These are phyloP conservation scores for Chalaropsis ovoidea DNA, from an alignment of 2,329 filamentous ascomycete species.

Conservation along the genomic window DNA sequence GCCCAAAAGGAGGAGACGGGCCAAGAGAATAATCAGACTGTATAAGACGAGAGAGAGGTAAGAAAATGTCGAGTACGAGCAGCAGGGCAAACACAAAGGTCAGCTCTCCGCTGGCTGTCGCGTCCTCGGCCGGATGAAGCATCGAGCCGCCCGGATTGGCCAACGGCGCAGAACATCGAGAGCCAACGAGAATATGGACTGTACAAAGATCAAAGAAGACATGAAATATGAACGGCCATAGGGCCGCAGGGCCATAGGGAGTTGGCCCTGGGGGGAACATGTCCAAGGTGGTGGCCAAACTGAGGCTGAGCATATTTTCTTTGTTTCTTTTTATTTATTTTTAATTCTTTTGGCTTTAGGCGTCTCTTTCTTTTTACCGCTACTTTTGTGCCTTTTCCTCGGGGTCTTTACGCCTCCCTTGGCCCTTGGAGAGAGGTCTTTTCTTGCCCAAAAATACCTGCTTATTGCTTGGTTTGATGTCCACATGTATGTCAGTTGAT, in stretches of 20 bases:
- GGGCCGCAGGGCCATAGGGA: not conserved
- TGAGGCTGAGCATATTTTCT: conserved; percentile 4
- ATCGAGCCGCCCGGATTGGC: too few relatives aligned
- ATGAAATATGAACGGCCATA: not conserved
- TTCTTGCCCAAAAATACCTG: conserved; percentile 1
- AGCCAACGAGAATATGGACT: not conserved
- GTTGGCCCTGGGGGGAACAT: not conserved
- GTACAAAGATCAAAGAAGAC: not conserved
- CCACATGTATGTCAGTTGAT: not conserved
- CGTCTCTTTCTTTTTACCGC: not conserved
- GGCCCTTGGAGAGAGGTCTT: not conserved
- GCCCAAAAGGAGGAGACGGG: not conserved
- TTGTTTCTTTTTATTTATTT: not conserved
- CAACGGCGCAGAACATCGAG: not conserved
- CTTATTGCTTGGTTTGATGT: not conserved
- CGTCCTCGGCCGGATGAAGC: too few relatives aligned
- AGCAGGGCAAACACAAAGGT: too few relatives aligned
- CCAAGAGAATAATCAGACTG: not conserved
- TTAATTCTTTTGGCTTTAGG: too few relatives aligned
- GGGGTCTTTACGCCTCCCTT: not conserved
- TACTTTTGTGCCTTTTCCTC: not conserved
- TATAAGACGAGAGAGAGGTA: not conserved
- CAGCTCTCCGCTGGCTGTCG: too few relatives aligned
- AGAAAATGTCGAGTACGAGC: not conserved
- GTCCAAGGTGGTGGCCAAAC: not conserved